These are phyloP conservation scores for Calonectria hawksworthii DNA, from an alignment of 2,329 filamentous ascomycete species.

Conservation along the genomic window DNA sequence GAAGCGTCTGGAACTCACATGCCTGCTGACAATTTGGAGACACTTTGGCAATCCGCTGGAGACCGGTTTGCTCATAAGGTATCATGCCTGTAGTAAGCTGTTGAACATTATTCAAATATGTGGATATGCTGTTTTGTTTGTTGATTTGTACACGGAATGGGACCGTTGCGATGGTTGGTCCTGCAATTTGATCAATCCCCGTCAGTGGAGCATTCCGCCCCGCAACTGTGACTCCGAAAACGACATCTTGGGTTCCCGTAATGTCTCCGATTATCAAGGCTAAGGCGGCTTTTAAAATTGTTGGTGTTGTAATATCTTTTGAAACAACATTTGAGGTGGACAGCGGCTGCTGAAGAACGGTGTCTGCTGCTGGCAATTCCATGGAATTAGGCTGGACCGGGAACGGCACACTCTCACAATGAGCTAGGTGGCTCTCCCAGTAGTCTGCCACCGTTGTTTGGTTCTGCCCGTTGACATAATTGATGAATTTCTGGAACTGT, in stretches of 20 bases:
- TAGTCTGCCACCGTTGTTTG: neutral
- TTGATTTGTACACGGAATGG: slow-evolving; percentile 46
- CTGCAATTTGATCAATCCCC: slow-evolving; percentile 39
- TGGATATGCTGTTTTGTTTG: slow-evolving; percentile 36
- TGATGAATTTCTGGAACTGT: slow-evolving; percentile 16
- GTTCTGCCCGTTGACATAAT: neutral
- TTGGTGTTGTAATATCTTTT: slow-evolving; percentile 22
- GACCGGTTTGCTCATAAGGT: slow-evolving; percentile 26
- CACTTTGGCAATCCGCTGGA: slow-evolving; percentile 22
- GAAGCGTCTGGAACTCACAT: slow-evolving; percentile 23
- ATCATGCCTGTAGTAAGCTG: slow-evolving; percentile 39
- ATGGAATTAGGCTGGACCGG: slow-evolving; percentile 5
- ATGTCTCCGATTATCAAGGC: slow-evolving; percentile 39
- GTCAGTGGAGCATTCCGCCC: slow-evolving; percentile 42
- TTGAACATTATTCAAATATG: slow-evolving; percentile 52
- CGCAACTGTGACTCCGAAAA: slow-evolving; percentile 43
- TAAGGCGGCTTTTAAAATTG: slow-evolving; percentile 46
- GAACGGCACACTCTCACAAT: slow-evolving; percentile 12
- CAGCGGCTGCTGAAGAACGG: slow-evolving; percentile 1
- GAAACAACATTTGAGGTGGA: neutral
- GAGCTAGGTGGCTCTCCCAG: slow-evolving; percentile 5
- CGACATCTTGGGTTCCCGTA: slow-evolving; percentile 34
- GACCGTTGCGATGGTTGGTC: slow-evolving; percentile 25
- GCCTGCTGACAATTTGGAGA: neutral
- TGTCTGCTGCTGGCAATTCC: slow-evolving; percentile 5